A percentile compares a stretch with the other conserved stretches of the same genome.
Conservation (phyloP, 352 stramenopile genomes). For the Peronospora destructor region DNA sequence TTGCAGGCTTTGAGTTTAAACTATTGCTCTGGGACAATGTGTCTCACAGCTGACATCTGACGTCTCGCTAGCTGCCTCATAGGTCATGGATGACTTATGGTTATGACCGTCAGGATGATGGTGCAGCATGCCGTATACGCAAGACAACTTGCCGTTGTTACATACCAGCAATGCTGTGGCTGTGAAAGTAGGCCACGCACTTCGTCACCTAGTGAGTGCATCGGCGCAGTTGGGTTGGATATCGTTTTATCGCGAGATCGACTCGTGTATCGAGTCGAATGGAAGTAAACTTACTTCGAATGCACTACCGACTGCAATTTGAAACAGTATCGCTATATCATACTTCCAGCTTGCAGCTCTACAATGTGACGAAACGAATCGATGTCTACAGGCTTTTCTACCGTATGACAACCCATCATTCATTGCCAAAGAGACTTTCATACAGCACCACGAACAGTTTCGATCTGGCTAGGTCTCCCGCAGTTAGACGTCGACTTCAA, state of each 20-base stretch:
- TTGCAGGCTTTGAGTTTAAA: no score
- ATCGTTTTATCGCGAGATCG: no score
- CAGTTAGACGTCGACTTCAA: not conserved
- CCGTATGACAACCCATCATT: not conserved
- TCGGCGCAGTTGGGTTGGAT: not conserved
- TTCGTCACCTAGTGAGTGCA: conserved; percentile 17
- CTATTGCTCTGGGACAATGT: no score
- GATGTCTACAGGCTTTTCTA: not conserved
- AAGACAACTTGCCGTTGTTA: conserved; percentile 20
- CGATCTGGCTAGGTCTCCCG: not conserved
- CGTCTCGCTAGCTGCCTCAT: no score
- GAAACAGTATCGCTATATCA: no score
- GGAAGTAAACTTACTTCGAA: no score
- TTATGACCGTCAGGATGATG: not conserved
- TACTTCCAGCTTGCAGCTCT: no score
- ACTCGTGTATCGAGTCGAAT: no score
- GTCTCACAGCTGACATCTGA: no score
- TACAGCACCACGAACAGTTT: not conserved
- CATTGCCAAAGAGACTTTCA: not conserved
- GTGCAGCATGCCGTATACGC: conserved; percentile 31
- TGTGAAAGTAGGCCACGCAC: conserved; percentile 25
- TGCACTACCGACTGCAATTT: no score
- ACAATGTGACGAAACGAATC: conserved; percentile 1
- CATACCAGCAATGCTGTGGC: conserved; percentile 26
- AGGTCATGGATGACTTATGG: no score